These are phyloP conservation scores for Daldinia eschscholtzii DNA, from an alignment of 2,329 filamentous ascomycete genomes.

Conservation along the genomic window DNA sequence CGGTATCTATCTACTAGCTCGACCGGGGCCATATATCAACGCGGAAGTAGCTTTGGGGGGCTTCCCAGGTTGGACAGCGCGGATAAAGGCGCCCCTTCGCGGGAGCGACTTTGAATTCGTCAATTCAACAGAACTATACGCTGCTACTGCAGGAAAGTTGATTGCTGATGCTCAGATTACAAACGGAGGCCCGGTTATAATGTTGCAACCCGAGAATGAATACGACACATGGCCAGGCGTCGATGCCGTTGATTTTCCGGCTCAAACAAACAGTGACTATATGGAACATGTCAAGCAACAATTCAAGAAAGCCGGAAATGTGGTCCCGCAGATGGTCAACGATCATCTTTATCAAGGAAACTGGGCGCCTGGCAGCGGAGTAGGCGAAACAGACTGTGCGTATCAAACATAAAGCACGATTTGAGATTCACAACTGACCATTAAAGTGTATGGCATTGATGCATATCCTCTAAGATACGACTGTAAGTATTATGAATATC, in stretches of 20 bases:
- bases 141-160: background rate
- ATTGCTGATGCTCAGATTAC: background rate
- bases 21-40: conserved; percentile 80
- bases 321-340: conserved; percentile 81
- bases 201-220: background rate
- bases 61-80: conserved; percentile 51
- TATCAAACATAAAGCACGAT: background rate
- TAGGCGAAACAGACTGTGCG: conserved; percentile 54
- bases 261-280: conserved; percentile 67
- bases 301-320: conserved; percentile 73
- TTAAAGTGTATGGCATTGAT: background rate
- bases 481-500: background rate
- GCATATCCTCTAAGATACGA: conserved; percentile 4
- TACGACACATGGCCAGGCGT: conserved; percentile 63
- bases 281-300: conserved; percentile 78
- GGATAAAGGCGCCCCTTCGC: background rate
- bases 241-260: conserved; percentile 64
- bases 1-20: conserved; percentile 80
- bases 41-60: conserved; percentile 81
- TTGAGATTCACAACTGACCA: background rate
- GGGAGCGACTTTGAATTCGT: background rate
- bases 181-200: background rate
- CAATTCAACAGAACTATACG: conserved; percentile 3
- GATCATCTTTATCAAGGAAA: conserved; percentile 71
- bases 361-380: conserved; percentile 72